These are phyloP conservation scores for Lachnellula suecica DNA, from an alignment of 2,329 filamentous ascomycete species.

Conservation along the genomic window DNA sequence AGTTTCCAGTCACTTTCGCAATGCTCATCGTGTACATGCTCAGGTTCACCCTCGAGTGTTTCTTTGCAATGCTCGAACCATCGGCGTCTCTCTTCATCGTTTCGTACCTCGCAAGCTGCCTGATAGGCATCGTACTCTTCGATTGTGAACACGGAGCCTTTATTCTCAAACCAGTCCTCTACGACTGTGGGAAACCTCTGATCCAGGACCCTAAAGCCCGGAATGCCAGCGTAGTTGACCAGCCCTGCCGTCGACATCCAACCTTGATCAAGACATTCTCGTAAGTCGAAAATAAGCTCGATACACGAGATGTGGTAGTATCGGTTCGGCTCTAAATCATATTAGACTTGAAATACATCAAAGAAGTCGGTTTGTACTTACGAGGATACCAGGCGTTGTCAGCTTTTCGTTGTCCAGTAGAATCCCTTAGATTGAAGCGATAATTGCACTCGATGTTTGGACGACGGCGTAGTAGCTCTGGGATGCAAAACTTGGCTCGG, in stretches of 20 bases:
- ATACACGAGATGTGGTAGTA: constrained; percentile 16
- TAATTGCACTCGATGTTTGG: constrained; percentile 9
- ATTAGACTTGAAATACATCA: constrained; percentile 11
- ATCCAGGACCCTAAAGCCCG: constrained; percentile 7
- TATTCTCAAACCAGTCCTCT: constrained; percentile 14
- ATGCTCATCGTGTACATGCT: constrained; percentile 14
- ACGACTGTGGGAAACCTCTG: constrained; percentile 12
- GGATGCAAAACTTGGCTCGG: constrained; percentile 13
- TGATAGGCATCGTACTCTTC: constrained; percentile 12
- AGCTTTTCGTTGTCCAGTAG: constrained; percentile 9
- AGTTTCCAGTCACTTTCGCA: constrained; percentile 11
- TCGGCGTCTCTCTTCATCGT: constrained; percentile 6
- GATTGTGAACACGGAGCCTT: constrained; percentile 14
- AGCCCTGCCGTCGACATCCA: constrained; percentile 11
- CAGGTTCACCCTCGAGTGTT: constrained; percentile 10
- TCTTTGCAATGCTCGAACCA: constrained; percentile 10
- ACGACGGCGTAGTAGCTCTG: constrained; percentile 9
- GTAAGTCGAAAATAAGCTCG: constrained; percentile 11
- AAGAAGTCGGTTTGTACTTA: constrained; percentile 11
- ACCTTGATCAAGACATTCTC: constrained; percentile 13
- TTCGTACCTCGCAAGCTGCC: constrained; percentile 9
- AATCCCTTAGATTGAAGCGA: constrained; percentile 12
- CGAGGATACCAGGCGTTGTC: constrained; percentile 26
- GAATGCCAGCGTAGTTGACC: constrained; percentile 8
- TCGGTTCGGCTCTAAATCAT: constrained; percentile 13